A percentile compares a stretch with the other conserved stretches of the same genome.
These are phyloP conservation scores for Cladosporium austrohemisphaericum DNA, from an alignment of 2,329 filamentous ascomycete species.

Conservation along the genomic window DNA sequence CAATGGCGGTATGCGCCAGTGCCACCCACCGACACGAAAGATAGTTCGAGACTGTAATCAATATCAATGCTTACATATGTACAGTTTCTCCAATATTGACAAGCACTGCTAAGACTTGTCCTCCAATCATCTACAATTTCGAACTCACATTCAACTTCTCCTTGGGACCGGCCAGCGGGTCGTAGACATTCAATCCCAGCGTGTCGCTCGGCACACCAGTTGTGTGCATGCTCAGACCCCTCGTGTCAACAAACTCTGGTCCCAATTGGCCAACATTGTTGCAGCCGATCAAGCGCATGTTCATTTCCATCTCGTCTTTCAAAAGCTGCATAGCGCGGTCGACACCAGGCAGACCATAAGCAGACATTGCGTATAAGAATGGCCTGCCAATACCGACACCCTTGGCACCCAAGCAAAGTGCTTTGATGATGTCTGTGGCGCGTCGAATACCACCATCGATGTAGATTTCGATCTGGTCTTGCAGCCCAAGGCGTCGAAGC, in stretches of 20 bases:
- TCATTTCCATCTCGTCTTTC: slow-evolving; percentile 95
- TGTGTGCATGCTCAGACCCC: slow-evolving; percentile 62
- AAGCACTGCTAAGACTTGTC: too few species aligned
- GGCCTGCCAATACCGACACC: slow-evolving; percentile 92
- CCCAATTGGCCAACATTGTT: slow-evolving; percentile 71
- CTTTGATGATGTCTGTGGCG: slow-evolving; percentile 93
- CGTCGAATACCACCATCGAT: slow-evolving; percentile 87
- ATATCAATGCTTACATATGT: too few species aligned
- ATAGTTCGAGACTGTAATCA: too few species aligned
- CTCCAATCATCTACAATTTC: slow-evolving; percentile 11
- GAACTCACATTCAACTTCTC: slow-evolving; percentile 11
- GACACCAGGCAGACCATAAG: slow-evolving; percentile 83
- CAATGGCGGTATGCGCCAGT: too few species aligned
- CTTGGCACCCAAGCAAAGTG: slow-evolving; percentile 83
- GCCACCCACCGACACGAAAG: too few species aligned
- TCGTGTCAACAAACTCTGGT: slow-evolving; percentile 73
- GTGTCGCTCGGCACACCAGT: slow-evolving; percentile 60
- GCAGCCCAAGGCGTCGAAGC: slow-evolving; percentile 67
- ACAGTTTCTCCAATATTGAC: too few species aligned
- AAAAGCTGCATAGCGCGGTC: slow-evolving; percentile 76
- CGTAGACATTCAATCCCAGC: slow-evolving; percentile 55
- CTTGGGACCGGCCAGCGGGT: slow-evolving; percentile 44
- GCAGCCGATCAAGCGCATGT: slow-evolving; percentile 89
- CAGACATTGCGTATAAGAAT: slow-evolving; percentile 93
- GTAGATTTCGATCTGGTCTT: slow-evolving; percentile 72